Evolutionary conservation across 2,329 filamentous ascomycete species (phyloP).

Genomic region (Paracorniculantispora psalliotae): DNA sequence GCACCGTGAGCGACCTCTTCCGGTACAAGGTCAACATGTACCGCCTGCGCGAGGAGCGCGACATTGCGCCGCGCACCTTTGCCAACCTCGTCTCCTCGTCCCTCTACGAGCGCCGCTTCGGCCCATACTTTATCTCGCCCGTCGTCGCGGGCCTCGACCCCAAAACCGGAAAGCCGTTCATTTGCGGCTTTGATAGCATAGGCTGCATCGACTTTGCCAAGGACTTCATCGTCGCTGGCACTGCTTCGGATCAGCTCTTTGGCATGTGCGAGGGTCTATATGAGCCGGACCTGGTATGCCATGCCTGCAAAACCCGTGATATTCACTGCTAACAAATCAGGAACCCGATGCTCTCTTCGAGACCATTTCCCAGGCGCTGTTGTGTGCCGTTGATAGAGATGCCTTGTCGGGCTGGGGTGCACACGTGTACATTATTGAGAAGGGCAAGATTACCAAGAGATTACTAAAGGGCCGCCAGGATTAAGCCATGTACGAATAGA

Average conservation of each 20-base stretch:
- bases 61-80: constrained; percentile 91
- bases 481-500: constrained; percentile 38
- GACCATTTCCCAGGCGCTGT: constrained; percentile 90
- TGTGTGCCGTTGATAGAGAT: constrained; percentile 95
- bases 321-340: constrained; percentile 36
- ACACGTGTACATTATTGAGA: constrained; percentile 99
- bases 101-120: constrained; percentile 93
- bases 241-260: constrained; percentile 94
- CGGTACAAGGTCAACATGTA: constrained; percentile 99
- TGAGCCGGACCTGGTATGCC: constrained; percentile 89
- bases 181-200: constrained; percentile 98
- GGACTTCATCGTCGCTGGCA: constrained; percentile 97
- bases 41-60: constrained; percentile 93
- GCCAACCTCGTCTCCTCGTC: constrained; percentile 89
- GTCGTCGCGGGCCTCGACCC: constrained; percentile 93
- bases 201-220: constrained; percentile 99
- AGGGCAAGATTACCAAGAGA: constrained; percentile 99
- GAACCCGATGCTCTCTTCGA: constrained; percentile 93
- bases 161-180: constrained; percentile 91
- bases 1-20: constrained; percentile 92
- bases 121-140: constrained; percentile 91
- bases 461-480: constrained; percentile 98
- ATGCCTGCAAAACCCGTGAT: constrained; percentile 17
- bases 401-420: constrained; percentile 97
- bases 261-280: constrained; percentile 97